These are phyloP conservation scores for Trametes polyzona DNA, from an alignment of 1,284 basidiomycete species.

Conservation along the genomic window DNA sequence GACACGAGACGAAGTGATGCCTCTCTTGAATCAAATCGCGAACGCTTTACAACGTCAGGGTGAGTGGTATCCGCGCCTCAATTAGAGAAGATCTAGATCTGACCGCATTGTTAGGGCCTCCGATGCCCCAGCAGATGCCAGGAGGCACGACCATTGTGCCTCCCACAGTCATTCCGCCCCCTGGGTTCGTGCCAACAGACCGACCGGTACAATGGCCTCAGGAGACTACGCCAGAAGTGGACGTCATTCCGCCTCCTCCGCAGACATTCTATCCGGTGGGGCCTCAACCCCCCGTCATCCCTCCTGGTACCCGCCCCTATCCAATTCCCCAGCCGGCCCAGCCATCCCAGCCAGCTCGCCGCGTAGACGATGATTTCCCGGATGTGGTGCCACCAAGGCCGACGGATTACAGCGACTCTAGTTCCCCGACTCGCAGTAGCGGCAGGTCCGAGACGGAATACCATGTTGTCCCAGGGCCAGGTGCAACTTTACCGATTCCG, in stretches of 20 bases:
- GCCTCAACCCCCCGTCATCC: constrained; percentile 22
- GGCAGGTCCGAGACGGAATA: too few species aligned
- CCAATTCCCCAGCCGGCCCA: neutral
- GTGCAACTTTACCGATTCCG: too few species aligned
- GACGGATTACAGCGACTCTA: neutral
- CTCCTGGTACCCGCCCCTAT: constrained; percentile 6
- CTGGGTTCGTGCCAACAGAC: constrained; percentile 2
- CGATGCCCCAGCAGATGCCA: neutral
- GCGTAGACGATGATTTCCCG: neutral
- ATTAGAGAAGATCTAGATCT: neutral
- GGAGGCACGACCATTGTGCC: constrained; percentile 20
- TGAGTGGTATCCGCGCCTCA: neutral
- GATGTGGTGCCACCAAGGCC: neutral
- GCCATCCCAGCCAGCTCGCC: neutral
- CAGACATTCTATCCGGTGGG: neutral
- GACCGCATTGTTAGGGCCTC: neutral
- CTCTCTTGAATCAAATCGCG: constrained; percentile 47
- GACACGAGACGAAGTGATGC: constrained; percentile 43
- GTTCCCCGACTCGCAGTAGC: too few species aligned
- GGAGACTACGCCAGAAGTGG: constrained; percentile 4
- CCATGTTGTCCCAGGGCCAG: too few species aligned
- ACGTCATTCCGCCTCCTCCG: constrained; percentile 30
- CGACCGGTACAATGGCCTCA: constrained; percentile 5
- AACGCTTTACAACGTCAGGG: constrained; percentile 20
- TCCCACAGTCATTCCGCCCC: constrained; percentile 28